A percentile compares a stretch with the other conserved stretches of the same genome.
phyloP scores from a whole-genome alignment of 768 basidiomycete species.

The Naganishia friedmannii region DNA sequence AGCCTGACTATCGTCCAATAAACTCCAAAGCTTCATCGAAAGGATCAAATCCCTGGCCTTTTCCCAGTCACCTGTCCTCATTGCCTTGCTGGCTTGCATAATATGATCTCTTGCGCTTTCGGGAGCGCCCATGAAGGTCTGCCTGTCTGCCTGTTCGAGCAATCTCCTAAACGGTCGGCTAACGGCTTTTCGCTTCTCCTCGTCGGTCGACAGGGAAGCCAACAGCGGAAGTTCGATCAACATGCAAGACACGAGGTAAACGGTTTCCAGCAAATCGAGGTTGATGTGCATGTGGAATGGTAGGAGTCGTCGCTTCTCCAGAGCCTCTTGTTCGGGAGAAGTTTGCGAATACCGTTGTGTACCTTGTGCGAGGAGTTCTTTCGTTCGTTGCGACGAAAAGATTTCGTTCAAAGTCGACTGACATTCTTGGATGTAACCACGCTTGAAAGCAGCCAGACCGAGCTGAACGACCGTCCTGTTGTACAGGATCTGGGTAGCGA shows the following conservation, averaged over 20 bases:
- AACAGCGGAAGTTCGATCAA: slow-evolving; percentile 92
- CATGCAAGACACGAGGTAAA: slow-evolving; percentile 98
- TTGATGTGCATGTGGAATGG: slow-evolving; percentile 99
- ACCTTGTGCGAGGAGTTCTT: slow-evolving; percentile 94
- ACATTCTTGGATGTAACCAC: slow-evolving; percentile 87
- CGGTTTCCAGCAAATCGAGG: slow-evolving; percentile 93
- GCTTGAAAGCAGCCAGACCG: slow-evolving; percentile 93
- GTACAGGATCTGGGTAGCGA: slow-evolving; percentile 94
- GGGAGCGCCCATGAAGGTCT: slow-evolving; percentile 96
- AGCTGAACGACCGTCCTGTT: slow-evolving; percentile 97
- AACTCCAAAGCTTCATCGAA: slow-evolving; percentile 94
- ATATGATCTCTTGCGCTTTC: slow-evolving; percentile 98
- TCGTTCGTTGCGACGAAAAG: slow-evolving; percentile 92
- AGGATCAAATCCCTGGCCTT: slow-evolving; percentile 87
- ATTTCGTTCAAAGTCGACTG: slow-evolving; percentile 92
- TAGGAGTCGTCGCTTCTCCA: slow-evolving; percentile 89
- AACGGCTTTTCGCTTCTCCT: slow-evolving; percentile 84
- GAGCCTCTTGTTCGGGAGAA: slow-evolving; percentile 92
- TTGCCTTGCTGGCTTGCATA: slow-evolving; percentile 96
- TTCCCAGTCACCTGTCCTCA: slow-evolving; percentile 97
- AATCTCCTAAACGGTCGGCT: slow-evolving; percentile 95
- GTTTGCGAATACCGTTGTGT: slow-evolving; percentile 75
- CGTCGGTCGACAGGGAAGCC: slow-evolving; percentile 90
- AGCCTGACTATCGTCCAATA: slow-evolving; percentile 81
- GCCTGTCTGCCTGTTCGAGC: slow-evolving; percentile 92